Evolutionary conservation across 1,284 basidiomycete genomes (phyloP).

Genomic region (Cerrena zonata): DNA sequence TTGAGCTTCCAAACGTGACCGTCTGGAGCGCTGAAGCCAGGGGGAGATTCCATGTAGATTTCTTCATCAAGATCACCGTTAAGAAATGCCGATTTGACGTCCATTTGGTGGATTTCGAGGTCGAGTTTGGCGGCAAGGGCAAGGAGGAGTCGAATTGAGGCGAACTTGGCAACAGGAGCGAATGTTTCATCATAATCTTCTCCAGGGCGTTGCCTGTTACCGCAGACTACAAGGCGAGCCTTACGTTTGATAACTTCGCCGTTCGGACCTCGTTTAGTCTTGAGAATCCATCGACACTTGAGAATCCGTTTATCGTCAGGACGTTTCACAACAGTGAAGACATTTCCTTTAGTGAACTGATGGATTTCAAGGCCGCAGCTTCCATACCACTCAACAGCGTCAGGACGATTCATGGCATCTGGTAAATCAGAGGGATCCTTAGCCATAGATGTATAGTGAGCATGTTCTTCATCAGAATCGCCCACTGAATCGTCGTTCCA

Average conservation of each 20-base stretch:
- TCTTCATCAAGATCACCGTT: constrained; percentile 33
- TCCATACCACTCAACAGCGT: constrained; percentile 23
- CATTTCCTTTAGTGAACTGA: constrained; percentile 19
- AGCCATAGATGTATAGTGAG: constrained; percentile 2
- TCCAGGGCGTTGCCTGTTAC: constrained; percentile 27
- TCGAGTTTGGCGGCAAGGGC: constrained; percentile 25
- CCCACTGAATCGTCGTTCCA: constrained; percentile 10
- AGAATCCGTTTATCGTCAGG: constrained; percentile 21
- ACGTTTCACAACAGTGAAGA: constrained; percentile 15
- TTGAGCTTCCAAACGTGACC: constrained; percentile 2
- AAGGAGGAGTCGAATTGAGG: constrained; percentile 23
- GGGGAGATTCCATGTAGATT: constrained; percentile 7
- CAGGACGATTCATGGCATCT: constrained; percentile 20
- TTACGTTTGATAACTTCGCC: constrained; percentile 27
- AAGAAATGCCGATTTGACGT: constrained; percentile 34
- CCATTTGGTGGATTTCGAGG: constrained; percentile 24
- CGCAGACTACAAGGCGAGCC: constrained; percentile 33
- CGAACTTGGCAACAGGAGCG: constrained; percentile 26
- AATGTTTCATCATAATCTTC: constrained; percentile 21
- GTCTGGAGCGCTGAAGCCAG: not conserved
- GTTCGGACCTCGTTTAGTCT: constrained; percentile 21
- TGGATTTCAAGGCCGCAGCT: constrained; percentile 29
- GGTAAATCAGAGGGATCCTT: constrained; percentile 12
- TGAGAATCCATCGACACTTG: constrained; percentile 3
- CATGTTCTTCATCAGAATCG: constrained; percentile 3